Evolutionary conservation across 2,329 filamentous ascomycete species (phyloP).

Genomic region (Fusarium tjaetaba): DNA sequence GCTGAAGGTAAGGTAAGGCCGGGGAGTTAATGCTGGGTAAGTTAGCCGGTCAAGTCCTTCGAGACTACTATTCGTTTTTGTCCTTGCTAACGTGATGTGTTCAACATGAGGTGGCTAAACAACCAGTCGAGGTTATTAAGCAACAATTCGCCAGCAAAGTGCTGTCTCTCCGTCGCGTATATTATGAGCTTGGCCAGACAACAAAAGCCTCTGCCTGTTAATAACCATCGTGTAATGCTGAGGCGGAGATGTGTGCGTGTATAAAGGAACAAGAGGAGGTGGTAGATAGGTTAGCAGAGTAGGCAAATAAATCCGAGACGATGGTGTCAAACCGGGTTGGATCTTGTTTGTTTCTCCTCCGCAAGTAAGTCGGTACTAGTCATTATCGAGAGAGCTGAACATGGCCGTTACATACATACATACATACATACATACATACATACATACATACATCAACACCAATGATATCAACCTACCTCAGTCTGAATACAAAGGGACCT

Average conservation of each 20-base stretch:
- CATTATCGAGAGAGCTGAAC: not conserved
- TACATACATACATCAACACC: not conserved
- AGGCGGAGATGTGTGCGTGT: not conserved
- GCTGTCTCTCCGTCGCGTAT: not conserved
- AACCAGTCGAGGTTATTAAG: not conserved
- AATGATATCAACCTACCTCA: not conserved
- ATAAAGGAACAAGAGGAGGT: not conserved
- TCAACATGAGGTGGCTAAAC: not conserved
- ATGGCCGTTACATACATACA: not conserved
- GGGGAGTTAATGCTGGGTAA: not conserved
- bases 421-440: not conserved
- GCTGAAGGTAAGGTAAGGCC: not conserved
- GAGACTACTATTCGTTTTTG: not conserved
- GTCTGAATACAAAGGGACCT: not conserved
- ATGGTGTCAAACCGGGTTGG: not conserved
- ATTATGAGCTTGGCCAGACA: slow-evolving; percentile 1
- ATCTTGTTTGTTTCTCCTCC: not conserved
- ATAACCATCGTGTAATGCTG: not conserved
- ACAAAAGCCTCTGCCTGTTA: not conserved
- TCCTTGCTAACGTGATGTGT: not conserved
- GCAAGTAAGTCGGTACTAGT: not conserved
- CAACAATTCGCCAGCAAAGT: slow-evolving; percentile 16
- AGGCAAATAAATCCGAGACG: not conserved
- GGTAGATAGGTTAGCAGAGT: not conserved
- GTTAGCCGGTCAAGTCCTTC: not conserved